Evolutionary conservation across 768 basidiomycete genomes (phyloP).

Genomic region (Lactarius deliciosus): DNA sequence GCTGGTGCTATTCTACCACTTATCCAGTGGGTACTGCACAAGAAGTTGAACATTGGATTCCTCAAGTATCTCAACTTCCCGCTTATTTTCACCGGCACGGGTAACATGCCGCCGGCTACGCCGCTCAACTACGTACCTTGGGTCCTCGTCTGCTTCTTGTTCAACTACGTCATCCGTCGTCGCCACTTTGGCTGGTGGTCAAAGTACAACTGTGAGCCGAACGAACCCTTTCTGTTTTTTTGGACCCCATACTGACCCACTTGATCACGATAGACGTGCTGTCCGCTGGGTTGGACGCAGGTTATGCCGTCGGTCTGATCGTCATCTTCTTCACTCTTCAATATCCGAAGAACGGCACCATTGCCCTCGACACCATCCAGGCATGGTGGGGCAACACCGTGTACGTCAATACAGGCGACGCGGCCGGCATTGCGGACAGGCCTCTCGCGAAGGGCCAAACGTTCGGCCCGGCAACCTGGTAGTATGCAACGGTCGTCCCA

Average conservation of each 20-base stretch:
- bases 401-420: conserved; percentile 37
- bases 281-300: conserved; percentile 71
- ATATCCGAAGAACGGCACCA: conserved; percentile 59
- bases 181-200: conserved; percentile 42
- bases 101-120: conserved; percentile 44
- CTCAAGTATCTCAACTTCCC: conserved; percentile 62
- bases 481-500: background rate
- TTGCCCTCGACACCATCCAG: conserved; percentile 53
- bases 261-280: conserved; percentile 50
- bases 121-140: conserved; percentile 44
- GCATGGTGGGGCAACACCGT: conserved; percentile 72
- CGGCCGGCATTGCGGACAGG: conserved; percentile 24
- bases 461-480: conserved; percentile 30
- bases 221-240: conserved; percentile 14
- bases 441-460: conserved; percentile 5
- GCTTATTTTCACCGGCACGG: conserved; percentile 43
- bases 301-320: conserved; percentile 57
- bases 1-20: conserved; percentile 64
- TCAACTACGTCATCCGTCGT: conserved; percentile 41
- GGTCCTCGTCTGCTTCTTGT: conserved; percentile 40
- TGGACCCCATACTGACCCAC: conserved; percentile 2
- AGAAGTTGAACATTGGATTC: conserved; percentile 25
- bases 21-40: conserved; percentile 49
- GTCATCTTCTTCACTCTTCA: conserved; percentile 63
- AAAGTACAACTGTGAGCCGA: conserved; percentile 39